phyloP scores from a whole-genome alignment of 176 grass and related monocot genomes.

The Eragrostis curvula region DNA sequence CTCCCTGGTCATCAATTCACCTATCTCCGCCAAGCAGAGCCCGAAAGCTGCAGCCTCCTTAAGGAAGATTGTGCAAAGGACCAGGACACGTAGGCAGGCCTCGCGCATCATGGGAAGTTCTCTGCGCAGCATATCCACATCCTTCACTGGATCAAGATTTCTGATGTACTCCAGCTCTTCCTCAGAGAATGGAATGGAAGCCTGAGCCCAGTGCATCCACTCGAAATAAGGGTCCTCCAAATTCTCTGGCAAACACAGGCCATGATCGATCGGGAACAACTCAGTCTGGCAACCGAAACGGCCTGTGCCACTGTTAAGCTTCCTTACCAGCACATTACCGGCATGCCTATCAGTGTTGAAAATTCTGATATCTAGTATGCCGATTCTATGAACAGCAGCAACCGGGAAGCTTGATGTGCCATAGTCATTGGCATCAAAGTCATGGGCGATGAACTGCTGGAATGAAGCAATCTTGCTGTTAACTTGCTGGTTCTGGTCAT shows the following conservation, averaged over 20 bases:
- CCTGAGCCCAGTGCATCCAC: constrained; percentile 80
- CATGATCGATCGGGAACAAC: constrained; percentile 83
- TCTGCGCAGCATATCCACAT: constrained; percentile 49
- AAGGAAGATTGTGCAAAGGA: constrained; percentile 70
- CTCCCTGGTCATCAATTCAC: constrained; percentile 77
- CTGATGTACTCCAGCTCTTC: constrained; percentile 73
- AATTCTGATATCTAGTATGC: constrained; percentile 83
- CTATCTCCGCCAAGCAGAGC: constrained; percentile 72
- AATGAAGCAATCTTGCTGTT: constrained; percentile 84
- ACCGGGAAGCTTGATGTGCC: constrained; percentile 78
- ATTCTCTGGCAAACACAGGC: constrained; percentile 69
- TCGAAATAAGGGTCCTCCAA: constrained; percentile 82
- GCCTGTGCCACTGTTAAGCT: constrained; percentile 50
- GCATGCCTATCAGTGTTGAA: constrained; percentile 88
- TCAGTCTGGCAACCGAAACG: constrained; percentile 68
- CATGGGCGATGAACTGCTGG: constrained; percentile 81
- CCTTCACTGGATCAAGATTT: constrained; percentile 56
- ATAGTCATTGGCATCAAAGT: constrained; percentile 80
- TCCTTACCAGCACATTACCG: constrained; percentile 84
- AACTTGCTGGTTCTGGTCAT: constrained; percentile 55
- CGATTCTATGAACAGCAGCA: constrained; percentile 75
- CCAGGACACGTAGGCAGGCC: constrained; percentile 64
- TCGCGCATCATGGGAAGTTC: constrained; percentile 70
- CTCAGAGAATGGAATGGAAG: constrained; percentile 66
- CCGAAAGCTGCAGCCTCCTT: constrained; percentile 61